These are phyloP conservation scores for Rhamnella rubrinervis DNA, from an alignment of 331 rosid genomes.

Conservation along the genomic window DNA sequence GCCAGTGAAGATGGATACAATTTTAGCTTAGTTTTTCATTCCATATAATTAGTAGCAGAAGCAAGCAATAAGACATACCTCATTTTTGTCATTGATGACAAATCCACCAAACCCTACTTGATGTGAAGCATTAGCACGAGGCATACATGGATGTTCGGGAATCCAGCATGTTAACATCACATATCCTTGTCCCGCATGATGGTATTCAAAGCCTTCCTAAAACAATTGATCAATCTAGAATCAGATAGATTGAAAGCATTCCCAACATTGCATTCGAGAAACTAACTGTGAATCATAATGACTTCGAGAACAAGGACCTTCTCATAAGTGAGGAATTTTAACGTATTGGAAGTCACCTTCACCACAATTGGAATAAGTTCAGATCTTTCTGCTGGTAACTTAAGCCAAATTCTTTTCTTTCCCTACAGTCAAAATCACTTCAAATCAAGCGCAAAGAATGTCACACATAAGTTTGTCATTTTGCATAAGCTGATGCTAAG, in stretches of 20 bases:
- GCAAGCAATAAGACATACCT: slow-evolving; percentile 42
- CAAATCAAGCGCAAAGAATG: not conserved
- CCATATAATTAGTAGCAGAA: slow-evolving; percentile 5
- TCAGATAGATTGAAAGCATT: not conserved
- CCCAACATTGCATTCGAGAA: not conserved
- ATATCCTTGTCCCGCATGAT: slow-evolving; percentile 86
- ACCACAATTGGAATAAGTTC: slow-evolving; percentile 79
- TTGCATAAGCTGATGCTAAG: no score
- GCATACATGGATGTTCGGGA: slow-evolving; percentile 92
- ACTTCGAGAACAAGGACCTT: not conserved
- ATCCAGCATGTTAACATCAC: slow-evolving; percentile 95
- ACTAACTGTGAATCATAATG: not conserved
- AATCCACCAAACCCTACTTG: slow-evolving; percentile 99
- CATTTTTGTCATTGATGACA: slow-evolving; percentile 66
- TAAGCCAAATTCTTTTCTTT: slow-evolving; percentile 94
- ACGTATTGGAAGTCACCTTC: slow-evolving; percentile 45
- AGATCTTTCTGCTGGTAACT: slow-evolving; percentile 66
- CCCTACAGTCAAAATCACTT: slow-evolving; percentile 52
- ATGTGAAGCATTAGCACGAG: slow-evolving; percentile 91
- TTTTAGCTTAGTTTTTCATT: not conserved
- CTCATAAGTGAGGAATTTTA: not conserved
- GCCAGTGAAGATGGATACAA: not conserved
- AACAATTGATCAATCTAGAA: slow-evolving; percentile 17
- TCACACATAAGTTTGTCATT: no score
- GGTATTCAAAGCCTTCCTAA: slow-evolving; percentile 92